These are phyloP conservation scores for Clonostachys rosea DNA, from an alignment of 2,329 filamentous ascomycete genomes.

Conservation along the genomic window DNA sequence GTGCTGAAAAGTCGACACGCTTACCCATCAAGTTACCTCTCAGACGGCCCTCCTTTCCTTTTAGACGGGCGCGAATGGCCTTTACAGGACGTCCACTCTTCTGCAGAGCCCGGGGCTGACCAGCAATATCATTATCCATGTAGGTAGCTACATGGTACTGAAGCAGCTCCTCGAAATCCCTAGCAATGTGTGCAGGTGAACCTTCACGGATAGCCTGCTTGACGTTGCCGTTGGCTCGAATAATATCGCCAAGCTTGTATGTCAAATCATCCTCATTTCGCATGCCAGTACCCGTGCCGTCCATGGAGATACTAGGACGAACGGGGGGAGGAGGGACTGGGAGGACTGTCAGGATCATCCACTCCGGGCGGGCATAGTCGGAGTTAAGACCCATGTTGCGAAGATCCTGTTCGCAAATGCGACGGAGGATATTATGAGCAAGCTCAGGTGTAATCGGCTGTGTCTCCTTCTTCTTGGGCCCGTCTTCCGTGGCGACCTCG, in stretches of 20 bases:
- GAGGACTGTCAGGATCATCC: constrained; percentile 95
- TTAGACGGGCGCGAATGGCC: constrained; percentile 91
- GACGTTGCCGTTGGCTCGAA: constrained; percentile 94
- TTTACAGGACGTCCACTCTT: constrained; percentile 97
- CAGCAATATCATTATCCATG: constrained; percentile 99
- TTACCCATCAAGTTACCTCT: constrained; percentile 99
- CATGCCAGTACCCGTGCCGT: constrained; percentile 86
- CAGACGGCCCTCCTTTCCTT: constrained; percentile 97
- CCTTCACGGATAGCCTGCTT: constrained; percentile 87
- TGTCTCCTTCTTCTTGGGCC: constrained; percentile 70
- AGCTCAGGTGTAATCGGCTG: constrained; percentile 77
- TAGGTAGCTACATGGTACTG: constrained; percentile 99
- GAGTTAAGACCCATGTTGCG: constrained; percentile 86
- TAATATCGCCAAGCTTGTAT: constrained; percentile 97
- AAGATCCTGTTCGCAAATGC: constrained; percentile 78
- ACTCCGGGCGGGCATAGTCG: constrained; percentile 93
- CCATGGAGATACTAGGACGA: constrained; percentile 93
- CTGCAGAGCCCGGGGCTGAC: constrained; percentile 88
- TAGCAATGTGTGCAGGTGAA: constrained; percentile 83
- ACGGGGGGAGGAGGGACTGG: constrained; percentile 95
- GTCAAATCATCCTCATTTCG: constrained; percentile 98
- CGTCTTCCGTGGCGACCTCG: constrained; percentile 65
- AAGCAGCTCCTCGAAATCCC: constrained; percentile 85
- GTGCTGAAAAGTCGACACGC: constrained; percentile 97
- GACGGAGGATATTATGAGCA: constrained; percentile 81